Base-by-base conservation (phyloP, 306 rosid genomes). In the Dalbergia cultrata region DNA sequence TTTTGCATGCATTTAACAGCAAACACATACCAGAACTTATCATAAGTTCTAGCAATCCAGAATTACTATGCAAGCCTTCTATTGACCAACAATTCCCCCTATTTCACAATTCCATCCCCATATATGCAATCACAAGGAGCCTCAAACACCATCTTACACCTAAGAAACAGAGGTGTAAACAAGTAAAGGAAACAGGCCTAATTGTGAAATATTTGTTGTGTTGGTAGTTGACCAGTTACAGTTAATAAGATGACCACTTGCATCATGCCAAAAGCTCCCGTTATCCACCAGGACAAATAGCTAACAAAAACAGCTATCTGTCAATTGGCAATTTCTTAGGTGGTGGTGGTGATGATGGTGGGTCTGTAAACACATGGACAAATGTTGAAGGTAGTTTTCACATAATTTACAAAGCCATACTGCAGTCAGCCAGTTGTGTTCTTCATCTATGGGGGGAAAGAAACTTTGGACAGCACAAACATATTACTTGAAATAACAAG, bases 401-500 rank as follows among this genome's bases (percentile, higher is more conserved):
- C 26, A 22, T n/a, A 72, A 61, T 78, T 74, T 72, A 67, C 56
- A 47, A 72, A 19, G n/a, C 16, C 76, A 56, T 83, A 49, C 26
- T 58, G 76, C n/a, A 58, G 44, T 31, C 49, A 76, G 53, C 13
- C 34, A 31, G 69, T 49, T 14, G 41, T 35, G 52, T 45, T 80
- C 66, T 56, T 73, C 26, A 19, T 64, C 57, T 47, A 50, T 67
- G 45, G 1, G 50, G 37, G 70, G 64, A 11, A 37, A 63, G 65
- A 76, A 39, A 33, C 16, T 13, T 16, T 53, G 21, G 49, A 67
- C 57, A 19, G 10, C 8, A 33, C 74, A 67, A 77, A 58, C 33
- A 57, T 53, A 73, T 64, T 67, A 83, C 72, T 45, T 58, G 65
- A 74, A 37, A 52, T 70, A 21, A 67, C 53, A 13, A 77, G 77